Evolutionary conservation across 352 stramenopile genomes (phyloP), one percentile per base, ranked within the genome.

Genomic region (Globisporangium alternatum): DNA sequence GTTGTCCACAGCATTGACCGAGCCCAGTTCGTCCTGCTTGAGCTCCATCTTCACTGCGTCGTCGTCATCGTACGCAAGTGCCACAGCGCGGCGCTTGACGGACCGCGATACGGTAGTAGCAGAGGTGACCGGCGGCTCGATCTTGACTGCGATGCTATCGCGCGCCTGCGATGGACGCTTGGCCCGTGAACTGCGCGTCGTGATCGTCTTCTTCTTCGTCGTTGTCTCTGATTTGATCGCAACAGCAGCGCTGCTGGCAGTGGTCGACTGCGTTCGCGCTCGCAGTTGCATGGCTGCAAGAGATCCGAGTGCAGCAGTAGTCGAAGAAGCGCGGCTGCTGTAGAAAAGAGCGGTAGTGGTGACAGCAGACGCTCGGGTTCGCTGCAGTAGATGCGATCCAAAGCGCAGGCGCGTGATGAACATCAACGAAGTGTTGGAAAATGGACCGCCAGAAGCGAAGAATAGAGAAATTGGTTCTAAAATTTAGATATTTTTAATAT

Each of bases 381-480:
- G 49, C 28, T 39, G 55, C 37, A 51, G 55, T 15, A 52, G 56
- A 17, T 13, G 55, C 30, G 43, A 35, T 51, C 21, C 22, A 13
- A 17, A 28, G 13, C 28, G 17, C 22, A 10, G 56, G 37, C n/a
- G 33, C 8, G n/a, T 37, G 56, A 61, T 61, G 56, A 61, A 61
- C 56, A 61, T 61, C 52, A 43, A 43, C 52, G 52, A 57, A 57
- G 49, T 2, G n/a, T 9, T 56, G 19, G 13, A 21, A 25, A 37
- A 41, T 56, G 28, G 39, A 60, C 54, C 54, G n/a, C 39, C 37
- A n/a, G 21, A 52, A 53, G 15, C 10, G 5, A 64, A 39, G 2
- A 41, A 53, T 21, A 13, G 41, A 8, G 13, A n/a, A n/a, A n/a
- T n/a, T n/a, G n/a, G n/a, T n/a, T n/a, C n/a, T n/a, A n/a, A n/a